Percentiles rank a stretch among this genome's conserved stretches.
Conservation (phyloP, 1,284 basidiomycete genomes). For the Moniliophthora roreri region DNA sequence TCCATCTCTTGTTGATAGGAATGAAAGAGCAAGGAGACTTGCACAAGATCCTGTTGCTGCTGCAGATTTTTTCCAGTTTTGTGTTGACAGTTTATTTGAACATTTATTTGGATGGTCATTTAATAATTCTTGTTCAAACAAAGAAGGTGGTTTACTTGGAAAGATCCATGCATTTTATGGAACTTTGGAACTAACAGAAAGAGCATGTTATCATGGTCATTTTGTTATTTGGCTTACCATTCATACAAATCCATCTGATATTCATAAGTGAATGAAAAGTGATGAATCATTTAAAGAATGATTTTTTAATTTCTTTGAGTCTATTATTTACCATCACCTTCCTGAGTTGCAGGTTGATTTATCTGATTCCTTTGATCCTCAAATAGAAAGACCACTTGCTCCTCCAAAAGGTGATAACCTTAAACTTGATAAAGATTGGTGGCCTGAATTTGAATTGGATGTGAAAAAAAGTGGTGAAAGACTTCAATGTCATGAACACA, state of each 20-base stretch:
- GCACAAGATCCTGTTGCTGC: constrained; percentile 26
- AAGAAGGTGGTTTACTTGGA: constrained; percentile 24
- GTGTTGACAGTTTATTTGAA: constrained; percentile 22
- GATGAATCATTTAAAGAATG: constrained; percentile 10
- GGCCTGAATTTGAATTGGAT: not conserved
- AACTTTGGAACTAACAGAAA: constrained; percentile 28
- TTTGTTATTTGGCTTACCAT: constrained; percentile 31
- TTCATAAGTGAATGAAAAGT: constrained; percentile 10
- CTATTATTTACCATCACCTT: constrained; percentile 5
- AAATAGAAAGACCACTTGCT: not conserved
- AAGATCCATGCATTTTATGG: constrained; percentile 28
- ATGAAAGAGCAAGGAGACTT: constrained; percentile 18
- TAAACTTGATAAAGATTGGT: no score
- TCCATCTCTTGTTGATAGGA: constrained; percentile 6
- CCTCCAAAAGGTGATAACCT: not conserved
- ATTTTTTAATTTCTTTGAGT: constrained; percentile 10
- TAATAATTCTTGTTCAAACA: not conserved
- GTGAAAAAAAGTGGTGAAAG: constrained; percentile 7
- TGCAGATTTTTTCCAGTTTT: constrained; percentile 27
- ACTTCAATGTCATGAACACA: constrained; percentile 20
- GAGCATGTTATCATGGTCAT: constrained; percentile 29
- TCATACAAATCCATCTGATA: constrained; percentile 20
- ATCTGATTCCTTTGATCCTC: not conserved
- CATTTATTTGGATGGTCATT: constrained; percentile 19
- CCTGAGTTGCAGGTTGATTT: constrained; percentile 3